A percentile compares a stretch with the other conserved stretches of the same genome.
These are phyloP conservation scores for Saccharomyces jurei DNA, from an alignment of 805 yeast genomes.

Conservation along the genomic window DNA sequence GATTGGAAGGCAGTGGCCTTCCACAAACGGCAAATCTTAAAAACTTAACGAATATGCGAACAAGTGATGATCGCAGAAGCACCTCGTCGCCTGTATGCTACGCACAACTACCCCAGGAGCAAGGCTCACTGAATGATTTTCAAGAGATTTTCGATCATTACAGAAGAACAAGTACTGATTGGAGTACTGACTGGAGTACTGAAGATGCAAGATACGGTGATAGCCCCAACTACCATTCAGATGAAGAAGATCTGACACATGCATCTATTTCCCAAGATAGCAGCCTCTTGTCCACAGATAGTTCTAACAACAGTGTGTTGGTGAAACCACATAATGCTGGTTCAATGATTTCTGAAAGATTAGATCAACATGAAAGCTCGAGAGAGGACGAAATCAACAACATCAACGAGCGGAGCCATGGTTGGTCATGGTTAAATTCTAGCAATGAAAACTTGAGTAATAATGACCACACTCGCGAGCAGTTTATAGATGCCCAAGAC, in stretches of 20 bases:
- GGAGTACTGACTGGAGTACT: slow-evolving; percentile 16
- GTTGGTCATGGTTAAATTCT: background rate
- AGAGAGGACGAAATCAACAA: background rate
- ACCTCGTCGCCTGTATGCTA: background rate
- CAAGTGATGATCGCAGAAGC: slow-evolving; percentile 1
- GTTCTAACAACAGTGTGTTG: slow-evolving; percentile 11
- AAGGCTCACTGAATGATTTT: slow-evolving; percentile 14
- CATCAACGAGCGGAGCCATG: background rate
- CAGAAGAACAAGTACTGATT: slow-evolving; percentile 18
- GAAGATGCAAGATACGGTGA: background rate
- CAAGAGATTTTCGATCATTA: slow-evolving; percentile 27
- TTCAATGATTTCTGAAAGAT: slow-evolving; percentile 6
- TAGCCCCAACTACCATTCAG: background rate
- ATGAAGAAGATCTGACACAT: background rate
- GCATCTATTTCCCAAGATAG: slow-evolving; percentile 7
- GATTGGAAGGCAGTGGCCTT: slow-evolving; percentile 17
- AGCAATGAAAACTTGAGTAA: background rate
- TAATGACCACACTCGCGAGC: background rate
- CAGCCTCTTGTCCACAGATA: slow-evolving; percentile 11
- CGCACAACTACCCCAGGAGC: background rate
- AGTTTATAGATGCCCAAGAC: background rate
- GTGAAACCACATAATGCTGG: slow-evolving; percentile 5
- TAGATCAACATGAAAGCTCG: background rate
- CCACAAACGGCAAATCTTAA: slow-evolving; percentile 1
- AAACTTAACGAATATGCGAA: background rate